Base-by-base conservation (phyloP, 306 rosid species). In the Medicago arabica region DNA sequence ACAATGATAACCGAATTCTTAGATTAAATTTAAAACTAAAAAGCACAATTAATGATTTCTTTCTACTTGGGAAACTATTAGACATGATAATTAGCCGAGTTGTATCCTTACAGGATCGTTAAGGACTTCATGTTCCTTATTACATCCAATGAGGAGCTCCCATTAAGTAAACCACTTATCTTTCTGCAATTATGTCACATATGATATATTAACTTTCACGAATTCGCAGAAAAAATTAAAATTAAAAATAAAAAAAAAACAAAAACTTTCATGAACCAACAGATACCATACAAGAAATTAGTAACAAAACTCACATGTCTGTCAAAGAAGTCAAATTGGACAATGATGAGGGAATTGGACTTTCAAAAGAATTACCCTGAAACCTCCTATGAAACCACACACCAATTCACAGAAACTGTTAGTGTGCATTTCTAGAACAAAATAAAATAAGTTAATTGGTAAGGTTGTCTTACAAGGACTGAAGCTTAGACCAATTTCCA, bases 351-450 rank as follows among this genome's bases (percentile, higher is more conserved):
- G 98, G 96, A 80, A 91, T 84, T 16, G 89, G 82, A 51, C 93
- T 88, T 76, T 81, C 75, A 21, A 93, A 91, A 63, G 92, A 85
- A 86, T 89, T 93, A 12, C 98, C 98, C 73, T 91, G 88, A 81
- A 93, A 63, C 83, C 89, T 88, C 96, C 98, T 93, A 31, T 28
- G 15, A 11, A 44, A 44, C 15, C 44, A 78, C 39, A 44, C 50
- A 81, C 9, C 68, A 62, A 39, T 64, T 23, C 14, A 49, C 2
- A 59, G 59, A 69, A 66, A 11, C 14, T 23, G 69, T 74, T 54
- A 83, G 68, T 58, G 31, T 36, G 54, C 2, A 59, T 17, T 40
- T 73, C 4, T 34, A 9, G 17, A 67, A 55, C 7, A 31, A 21
- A 58, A 46, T 15, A 44, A 11, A 44, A 15, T 12, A 17, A 51